Base-by-base conservation (phyloP, 1,284 basidiomycete genomes). In the Meripilus lineatus region DNA sequence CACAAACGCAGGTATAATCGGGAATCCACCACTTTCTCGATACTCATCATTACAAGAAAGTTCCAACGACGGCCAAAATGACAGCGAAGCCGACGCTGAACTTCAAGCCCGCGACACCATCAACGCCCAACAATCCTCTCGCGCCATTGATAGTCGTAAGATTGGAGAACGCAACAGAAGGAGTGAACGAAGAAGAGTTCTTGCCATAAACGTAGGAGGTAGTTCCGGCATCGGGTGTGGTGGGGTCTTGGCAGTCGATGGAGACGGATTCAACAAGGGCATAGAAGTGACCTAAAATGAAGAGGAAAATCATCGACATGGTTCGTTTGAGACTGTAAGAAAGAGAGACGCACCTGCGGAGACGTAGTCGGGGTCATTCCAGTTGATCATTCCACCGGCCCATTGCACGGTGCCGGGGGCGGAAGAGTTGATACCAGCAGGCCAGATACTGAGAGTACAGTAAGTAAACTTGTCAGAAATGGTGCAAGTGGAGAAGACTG, bases 331-430 rank as follows among this genome's bases (percentile, higher is more conserved):
- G 42, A 44, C 39, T 46, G 34, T 28, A 41, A 36, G 40, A 34
- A 43, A 50, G 52, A 45, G 45, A 50, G 20, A 52, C 58, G 15
- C 53, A 69, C 76, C 81, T 8, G 79, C 77, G 17, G 80, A 58
- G 34, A 64, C 47, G 63, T 89, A 90, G 64, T 91, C 89, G 22
- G 81, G 72, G 60, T 89, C 76, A 18, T 68, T 55, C 81, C 83
- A 91, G 68, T 89, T 67, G 65, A 90, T 87, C 74, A 84, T 72
- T 28, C 86, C 85, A 47, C 84, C 86, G 15, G 79, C 72, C 89
- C 89, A 93, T 45, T 77, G 57, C 25, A 91, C 63, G 4, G 85
- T 90, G 26, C 89, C 89, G 32, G 64, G 62, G 2, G 86, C 69
- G 30, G 70, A 72, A 6, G 68, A 58, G 33, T 70, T 45, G 56